Conservation (phyloP, 1,284 basidiomycete species). For the Cutaneotrichosporon sp. region DNA sequence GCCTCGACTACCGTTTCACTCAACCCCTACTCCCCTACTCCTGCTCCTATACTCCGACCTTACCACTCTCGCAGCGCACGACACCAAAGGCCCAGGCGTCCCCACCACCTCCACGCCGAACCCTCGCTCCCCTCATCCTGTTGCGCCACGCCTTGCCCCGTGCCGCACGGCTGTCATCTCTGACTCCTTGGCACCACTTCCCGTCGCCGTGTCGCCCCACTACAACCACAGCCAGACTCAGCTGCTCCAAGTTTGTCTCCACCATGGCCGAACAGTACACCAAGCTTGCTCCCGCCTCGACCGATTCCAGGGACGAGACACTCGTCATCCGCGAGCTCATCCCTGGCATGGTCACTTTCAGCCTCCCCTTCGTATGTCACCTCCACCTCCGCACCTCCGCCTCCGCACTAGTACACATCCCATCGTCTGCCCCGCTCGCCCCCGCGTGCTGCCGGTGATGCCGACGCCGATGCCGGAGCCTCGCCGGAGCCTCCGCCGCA, state of each 20-base stretch:
- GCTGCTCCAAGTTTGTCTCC: background rate
- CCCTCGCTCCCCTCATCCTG: background rate
- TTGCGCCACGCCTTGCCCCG: background rate
- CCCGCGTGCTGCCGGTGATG: background rate
- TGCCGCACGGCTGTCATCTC: too few relatives aligned
- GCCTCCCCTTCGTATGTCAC: conserved; percentile 48
- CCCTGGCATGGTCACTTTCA: conserved; percentile 52
- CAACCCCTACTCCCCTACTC: background rate
- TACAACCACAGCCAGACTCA: too few relatives aligned
- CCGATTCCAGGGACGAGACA: conserved; percentile 35
- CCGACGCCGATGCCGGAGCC: background rate
- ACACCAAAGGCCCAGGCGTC: too few relatives aligned
- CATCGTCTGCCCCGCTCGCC: too few relatives aligned
- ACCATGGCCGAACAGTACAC: conserved; percentile 19
- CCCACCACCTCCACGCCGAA: background rate
- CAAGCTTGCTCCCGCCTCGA: conserved; percentile 24
- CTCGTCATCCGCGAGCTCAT: conserved; percentile 51
- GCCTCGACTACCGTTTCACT: background rate
- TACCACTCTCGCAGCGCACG: background rate
- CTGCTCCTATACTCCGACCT: background rate
- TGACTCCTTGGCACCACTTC: too few relatives aligned
- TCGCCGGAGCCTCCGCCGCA: background rate
- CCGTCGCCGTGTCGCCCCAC: too few relatives aligned
- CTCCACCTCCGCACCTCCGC: background rate
- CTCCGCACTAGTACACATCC: too few relatives aligned